Percentiles rank a stretch among this genome's conserved stretches.
Evolutionary conservation across 306 rosid species (phyloP).

Genomic region (Phaseolus lunatus): DNA sequence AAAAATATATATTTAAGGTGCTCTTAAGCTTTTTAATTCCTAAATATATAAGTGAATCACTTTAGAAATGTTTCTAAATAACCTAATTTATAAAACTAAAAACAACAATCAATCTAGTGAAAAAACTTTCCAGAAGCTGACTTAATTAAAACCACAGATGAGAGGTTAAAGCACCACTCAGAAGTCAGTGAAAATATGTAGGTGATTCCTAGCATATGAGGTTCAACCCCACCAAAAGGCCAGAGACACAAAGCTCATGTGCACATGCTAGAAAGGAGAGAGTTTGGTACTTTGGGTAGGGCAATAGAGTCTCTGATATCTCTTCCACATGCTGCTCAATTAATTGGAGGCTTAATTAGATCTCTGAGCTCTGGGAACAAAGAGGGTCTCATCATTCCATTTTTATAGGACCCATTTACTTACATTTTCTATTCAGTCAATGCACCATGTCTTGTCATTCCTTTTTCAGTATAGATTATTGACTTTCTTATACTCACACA

Average conservation of each 20-base stretch:
- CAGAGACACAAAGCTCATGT: constrained; percentile 33
- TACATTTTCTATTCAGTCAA: constrained; percentile 1
- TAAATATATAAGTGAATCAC: too few relatives aligned
- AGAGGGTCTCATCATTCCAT: constrained; percentile 7
- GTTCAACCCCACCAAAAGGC: constrained; percentile 33
- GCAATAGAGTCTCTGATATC: background rate
- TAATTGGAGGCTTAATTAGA: constrained; percentile 23
- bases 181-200: too few relatives aligned
- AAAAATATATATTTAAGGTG: too few relatives aligned
- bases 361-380: background rate
- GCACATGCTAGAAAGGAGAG: constrained; percentile 39
- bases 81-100: too few relatives aligned
- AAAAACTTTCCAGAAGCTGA: too few relatives aligned
- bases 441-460: constrained; percentile 32
- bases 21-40: too few relatives aligned
- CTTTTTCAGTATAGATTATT: constrained; percentile 31
- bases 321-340: constrained; percentile 42
- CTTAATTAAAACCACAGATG: too few relatives aligned
- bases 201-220: constrained; percentile 26
- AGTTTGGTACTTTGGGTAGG: constrained; percentile 35
- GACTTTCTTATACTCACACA: constrained; percentile 13
- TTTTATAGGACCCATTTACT: background rate
- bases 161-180: too few relatives aligned
- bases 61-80: too few relatives aligned
- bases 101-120: too few relatives aligned